phyloP scores from a whole-genome alignment of 2,329 filamentous ascomycete genomes.

The Cercospora beticola region DNA sequence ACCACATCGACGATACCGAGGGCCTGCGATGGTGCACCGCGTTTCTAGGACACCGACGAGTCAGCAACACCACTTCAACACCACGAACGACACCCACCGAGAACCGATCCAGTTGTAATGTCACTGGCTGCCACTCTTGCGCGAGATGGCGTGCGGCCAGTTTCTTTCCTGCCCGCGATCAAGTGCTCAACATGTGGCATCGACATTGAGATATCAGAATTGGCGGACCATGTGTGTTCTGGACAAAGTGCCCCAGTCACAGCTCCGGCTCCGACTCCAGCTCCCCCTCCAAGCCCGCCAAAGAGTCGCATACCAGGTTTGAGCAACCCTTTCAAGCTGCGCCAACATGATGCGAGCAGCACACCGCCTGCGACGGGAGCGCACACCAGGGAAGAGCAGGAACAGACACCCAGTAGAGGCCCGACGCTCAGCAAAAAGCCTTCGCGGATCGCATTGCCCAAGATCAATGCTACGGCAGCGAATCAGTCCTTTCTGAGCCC shows the following conservation, averaged over 20 bases:
- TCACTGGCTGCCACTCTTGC: constrained; percentile 33
- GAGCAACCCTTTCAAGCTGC: constrained; percentile 33
- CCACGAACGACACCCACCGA: background rate
- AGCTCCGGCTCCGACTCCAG: background rate
- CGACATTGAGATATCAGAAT: constrained; percentile 77
- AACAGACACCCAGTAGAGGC: constrained; percentile 13
- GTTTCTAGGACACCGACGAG: constrained; percentile 5
- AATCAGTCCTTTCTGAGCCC: constrained; percentile 35
- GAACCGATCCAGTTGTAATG: constrained; percentile 23
- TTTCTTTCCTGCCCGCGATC: constrained; percentile 74
- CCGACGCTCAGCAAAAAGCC: constrained; percentile 23
- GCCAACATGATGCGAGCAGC: constrained; percentile 22
- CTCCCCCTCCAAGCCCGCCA: constrained; percentile 9
- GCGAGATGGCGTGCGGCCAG: constrained; percentile 53
- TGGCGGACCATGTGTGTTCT: constrained; percentile 77
- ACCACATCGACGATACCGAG: background rate
- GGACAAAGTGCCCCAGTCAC: constrained; percentile 18
- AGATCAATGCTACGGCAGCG: constrained; percentile 36
- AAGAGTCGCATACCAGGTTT: constrained; percentile 24
- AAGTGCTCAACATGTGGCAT: constrained; percentile 80
- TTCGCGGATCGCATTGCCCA: constrained; percentile 27
- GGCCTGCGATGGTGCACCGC: constrained; percentile 4
- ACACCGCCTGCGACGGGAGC: constrained; percentile 5
- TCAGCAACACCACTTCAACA: constrained; percentile 1
- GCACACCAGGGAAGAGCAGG: constrained; percentile 11